Evolutionary conservation across 176 grass and related monocot species (phyloP).

Genomic region (Pharus latifolius): DNA sequence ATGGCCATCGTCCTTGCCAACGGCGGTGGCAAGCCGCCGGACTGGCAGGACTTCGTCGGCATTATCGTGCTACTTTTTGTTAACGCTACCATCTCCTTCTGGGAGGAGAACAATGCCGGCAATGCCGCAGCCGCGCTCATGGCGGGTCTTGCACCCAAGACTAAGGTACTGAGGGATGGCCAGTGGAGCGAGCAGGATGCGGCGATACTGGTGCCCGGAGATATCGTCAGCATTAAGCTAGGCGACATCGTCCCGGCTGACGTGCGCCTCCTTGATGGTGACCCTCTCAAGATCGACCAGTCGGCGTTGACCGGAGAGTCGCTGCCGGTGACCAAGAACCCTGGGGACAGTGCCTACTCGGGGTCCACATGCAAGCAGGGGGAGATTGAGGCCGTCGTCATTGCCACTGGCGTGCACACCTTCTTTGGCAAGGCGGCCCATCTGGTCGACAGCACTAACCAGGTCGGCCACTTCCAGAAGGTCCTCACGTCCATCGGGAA

Average conservation of each 20-base stretch:
- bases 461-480: constrained; percentile 90
- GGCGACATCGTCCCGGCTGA: constrained; percentile 87
- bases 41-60: constrained; percentile 97
- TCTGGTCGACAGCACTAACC: constrained; percentile 86
- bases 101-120: constrained; percentile 77
- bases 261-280: constrained; percentile 69
- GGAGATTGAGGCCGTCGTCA: constrained; percentile 81
- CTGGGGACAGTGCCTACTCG: constrained; percentile 66
- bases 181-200: constrained; percentile 70
- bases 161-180: constrained; percentile 78
- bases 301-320: constrained; percentile 88
- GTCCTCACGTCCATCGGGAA: constrained; percentile 86
- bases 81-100: constrained; percentile 83
- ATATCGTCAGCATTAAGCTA: constrained; percentile 78
- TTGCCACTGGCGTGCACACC: constrained; percentile 90
- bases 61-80: constrained; percentile 61
- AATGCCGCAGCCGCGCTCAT: constrained; percentile 88
- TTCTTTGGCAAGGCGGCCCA: constrained; percentile 98
- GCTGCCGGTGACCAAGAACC: constrained; percentile 57
- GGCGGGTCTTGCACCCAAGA: constrained; percentile 80
- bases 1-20: constrained; percentile 89
- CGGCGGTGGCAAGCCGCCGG: constrained; percentile 53
- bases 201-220: constrained; percentile 66
- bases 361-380: constrained; percentile 97
- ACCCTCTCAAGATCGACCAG: constrained; percentile 88